phyloP scores from a whole-genome alignment of 306 rosid species.

The Corylus americana region DNA sequence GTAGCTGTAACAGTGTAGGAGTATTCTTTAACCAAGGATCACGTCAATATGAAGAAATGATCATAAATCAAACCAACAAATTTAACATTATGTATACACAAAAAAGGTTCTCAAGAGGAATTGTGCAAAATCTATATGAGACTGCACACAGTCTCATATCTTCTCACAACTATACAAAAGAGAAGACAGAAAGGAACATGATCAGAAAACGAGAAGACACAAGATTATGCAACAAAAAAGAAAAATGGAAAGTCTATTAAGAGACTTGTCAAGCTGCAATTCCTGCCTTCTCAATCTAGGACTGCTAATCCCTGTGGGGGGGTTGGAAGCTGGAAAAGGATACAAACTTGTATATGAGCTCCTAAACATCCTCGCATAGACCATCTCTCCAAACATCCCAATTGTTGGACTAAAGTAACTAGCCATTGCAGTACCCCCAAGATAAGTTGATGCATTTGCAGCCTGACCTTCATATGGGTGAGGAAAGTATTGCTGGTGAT shows the following conservation, averaged over 20 bases:
- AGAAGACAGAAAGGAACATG: conserved; percentile 9
- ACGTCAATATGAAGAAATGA: background rate
- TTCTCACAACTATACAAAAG: conserved; percentile 35
- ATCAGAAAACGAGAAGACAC: conserved; percentile 86
- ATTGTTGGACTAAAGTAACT: conserved; percentile 63
- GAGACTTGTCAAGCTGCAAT: conserved; percentile 73
- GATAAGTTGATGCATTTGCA: conserved; percentile 43
- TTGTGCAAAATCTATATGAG: conserved; percentile 28
- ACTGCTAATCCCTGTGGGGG: conserved; percentile 37
- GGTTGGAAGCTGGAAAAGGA: conserved; percentile 38
- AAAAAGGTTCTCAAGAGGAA: background rate
- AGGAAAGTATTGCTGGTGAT: conserved; percentile 57
- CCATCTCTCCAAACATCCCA: conserved; percentile 78
- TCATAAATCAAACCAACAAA: background rate
- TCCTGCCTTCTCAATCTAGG: conserved; percentile 89
- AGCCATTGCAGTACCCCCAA: conserved; percentile 55
- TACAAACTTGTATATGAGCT: conserved; percentile 47
- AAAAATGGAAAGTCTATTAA: conserved; percentile 70
- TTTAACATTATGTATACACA: background rate
- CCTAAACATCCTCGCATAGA: conserved; percentile 70
- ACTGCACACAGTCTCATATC: conserved; percentile 18
- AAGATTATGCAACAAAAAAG: conserved; percentile 69
- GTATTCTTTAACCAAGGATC: background rate
- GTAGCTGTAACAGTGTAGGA: background rate
- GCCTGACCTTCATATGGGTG: conserved; percentile 49